A percentile compares a stretch with the other conserved stretches of the same genome.
Conservation (phyloP, 2,329 filamentous ascomycete species). For the Colletotrichum coccodes region DNA sequence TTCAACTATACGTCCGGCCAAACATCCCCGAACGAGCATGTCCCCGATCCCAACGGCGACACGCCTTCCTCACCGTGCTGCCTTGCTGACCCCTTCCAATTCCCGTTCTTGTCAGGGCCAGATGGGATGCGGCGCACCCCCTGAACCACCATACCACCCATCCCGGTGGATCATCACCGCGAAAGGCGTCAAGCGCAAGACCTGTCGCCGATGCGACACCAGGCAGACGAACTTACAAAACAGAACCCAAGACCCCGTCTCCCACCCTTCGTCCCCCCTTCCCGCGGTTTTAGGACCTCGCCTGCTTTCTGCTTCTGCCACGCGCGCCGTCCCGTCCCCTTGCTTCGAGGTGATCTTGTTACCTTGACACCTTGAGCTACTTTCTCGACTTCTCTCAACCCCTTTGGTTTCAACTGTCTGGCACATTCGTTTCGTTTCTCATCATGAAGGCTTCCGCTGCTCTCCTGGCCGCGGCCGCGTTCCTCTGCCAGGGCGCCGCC, state of each 20-base stretch:
- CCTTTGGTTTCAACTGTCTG: constrained; percentile 10
- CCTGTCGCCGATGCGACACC: constrained; percentile 1
- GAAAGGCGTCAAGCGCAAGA: neutral
- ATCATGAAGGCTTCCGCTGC: constrained; percentile 25
- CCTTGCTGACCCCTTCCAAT: neutral
- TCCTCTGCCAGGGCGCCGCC: constrained; percentile 6
- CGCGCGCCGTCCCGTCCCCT: neutral
- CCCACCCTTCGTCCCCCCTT: neutral
- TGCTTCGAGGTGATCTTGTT: neutral
- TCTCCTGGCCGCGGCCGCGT: constrained; percentile 12
- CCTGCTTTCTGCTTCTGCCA: neutral
- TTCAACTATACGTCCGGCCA: neutral
- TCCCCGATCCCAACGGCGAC: neutral
- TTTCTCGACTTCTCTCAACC: neutral
- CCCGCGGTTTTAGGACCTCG: neutral
- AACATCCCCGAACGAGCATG: neutral
- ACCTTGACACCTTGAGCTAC: neutral
- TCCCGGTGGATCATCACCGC: constrained; percentile 8
- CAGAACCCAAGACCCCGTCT: neutral
- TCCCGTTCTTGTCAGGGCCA: neutral
- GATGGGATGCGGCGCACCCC: neutral
- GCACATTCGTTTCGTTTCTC: constrained; percentile 16
- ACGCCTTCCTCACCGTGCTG: neutral
- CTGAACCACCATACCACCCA: constrained; percentile 2
- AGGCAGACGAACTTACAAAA: constrained; percentile 8